Conservation (phyloP, 2,329 filamentous ascomycete species). For the Aspergillus quadricinctus region DNA sequence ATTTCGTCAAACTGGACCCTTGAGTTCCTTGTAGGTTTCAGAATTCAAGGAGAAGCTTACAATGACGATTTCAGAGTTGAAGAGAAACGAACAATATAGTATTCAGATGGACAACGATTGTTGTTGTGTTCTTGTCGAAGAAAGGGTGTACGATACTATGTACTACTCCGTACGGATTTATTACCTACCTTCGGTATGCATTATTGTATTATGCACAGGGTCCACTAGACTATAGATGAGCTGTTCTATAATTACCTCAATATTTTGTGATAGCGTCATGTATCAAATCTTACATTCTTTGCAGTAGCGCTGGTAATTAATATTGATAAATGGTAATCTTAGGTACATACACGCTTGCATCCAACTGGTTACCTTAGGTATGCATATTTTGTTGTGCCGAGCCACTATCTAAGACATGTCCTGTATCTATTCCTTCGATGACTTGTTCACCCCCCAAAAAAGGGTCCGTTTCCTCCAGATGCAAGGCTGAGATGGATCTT, state of each 20-base stretch:
- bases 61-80: neutral
- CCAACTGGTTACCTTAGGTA: no score
- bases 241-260: neutral
- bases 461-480: neutral
- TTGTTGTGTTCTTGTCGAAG: neutral
- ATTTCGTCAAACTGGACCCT: neutral
- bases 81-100: neutral
- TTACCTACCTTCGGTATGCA: no score
- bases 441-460: neutral
- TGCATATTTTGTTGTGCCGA: neutral
- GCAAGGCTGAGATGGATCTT: neutral
- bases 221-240: neutral
- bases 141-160: neutral
- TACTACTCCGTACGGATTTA: no score
- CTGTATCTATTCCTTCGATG: neutral
- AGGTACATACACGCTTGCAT: no score
- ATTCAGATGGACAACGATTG: neutral
- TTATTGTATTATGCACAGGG: no score
- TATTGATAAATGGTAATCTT: no score
- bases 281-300: neutral
- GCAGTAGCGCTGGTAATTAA: neutral
- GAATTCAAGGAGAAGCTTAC: neutral
- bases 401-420: neutral
- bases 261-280: neutral
- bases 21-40: neutral